Evolutionary conservation across 2,329 filamentous ascomycete species (phyloP).

Genomic region (Monilinia vaccinii-corymbosi): DNA sequence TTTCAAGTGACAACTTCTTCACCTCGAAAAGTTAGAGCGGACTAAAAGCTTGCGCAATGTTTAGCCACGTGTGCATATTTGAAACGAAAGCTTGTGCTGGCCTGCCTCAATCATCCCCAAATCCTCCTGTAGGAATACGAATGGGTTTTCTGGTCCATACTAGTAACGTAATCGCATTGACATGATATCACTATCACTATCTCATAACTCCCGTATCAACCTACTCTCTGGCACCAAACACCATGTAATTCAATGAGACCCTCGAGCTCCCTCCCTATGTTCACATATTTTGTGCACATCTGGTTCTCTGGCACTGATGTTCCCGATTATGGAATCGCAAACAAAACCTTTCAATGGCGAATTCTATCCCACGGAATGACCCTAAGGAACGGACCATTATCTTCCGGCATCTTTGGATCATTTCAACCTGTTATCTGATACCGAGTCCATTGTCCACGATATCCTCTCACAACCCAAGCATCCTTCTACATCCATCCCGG

Average conservation of each 20-base stretch:
- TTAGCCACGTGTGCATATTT: neutral
- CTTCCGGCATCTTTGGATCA: neutral
- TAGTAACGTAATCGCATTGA: neutral
- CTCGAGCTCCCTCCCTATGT: neutral
- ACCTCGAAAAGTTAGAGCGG: too few species aligned
- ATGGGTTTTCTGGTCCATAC: neutral
- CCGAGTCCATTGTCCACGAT: neutral
- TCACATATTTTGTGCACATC: neutral
- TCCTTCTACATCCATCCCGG: conserved; percentile 68
- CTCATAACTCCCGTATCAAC: too few species aligned
- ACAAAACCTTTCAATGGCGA: neutral
- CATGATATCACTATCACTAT: neutral
- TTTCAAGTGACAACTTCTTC: too few species aligned
- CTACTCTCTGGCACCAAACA: neutral
- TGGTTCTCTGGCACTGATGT: neutral
- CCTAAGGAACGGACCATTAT: neutral
- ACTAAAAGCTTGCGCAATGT: too few species aligned
- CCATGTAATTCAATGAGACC: neutral
- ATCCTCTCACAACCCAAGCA: conserved; percentile 56
- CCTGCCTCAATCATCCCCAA: neutral
- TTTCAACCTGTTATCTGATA: neutral
- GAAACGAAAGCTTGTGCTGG: neutral
- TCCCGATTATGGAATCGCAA: too few species aligned
- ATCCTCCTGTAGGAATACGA: neutral
- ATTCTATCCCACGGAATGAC: neutral